Base-by-base conservation (phyloP, 108 stramenopile genomes). In the Conticribra weissflogii region DNA sequence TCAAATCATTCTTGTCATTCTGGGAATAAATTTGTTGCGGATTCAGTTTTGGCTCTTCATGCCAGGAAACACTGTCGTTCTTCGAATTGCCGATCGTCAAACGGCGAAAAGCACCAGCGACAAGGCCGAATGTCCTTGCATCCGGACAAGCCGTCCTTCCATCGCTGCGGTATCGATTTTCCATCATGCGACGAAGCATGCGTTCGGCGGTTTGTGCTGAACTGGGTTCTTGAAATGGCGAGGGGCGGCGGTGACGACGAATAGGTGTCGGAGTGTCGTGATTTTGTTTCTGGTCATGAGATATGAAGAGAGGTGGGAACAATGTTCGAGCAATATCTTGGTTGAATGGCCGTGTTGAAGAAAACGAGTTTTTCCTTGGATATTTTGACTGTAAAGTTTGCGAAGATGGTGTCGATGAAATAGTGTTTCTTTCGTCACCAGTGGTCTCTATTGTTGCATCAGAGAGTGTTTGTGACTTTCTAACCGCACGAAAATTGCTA, bases 171-270 rank as follows among this genome's bases (percentile, higher is more conserved):
- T 64, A 68, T 44, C 79, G 60, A 68, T 80, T 80, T 52, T 80
- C 79, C 67, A 80, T 80, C 79, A 80, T 80, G 3, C 79, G 66
- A 68, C 72, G 79, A n/a, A 80, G 61, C 79, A 80, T 80, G 19
- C 67, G 45, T 64, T 80, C 79, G 23, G 66, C 50, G 16, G 71
- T 72, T 52, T 59, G 79, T 19, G 79, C 71, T 21, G 71, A 80
- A 50, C 54, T 68, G 14, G 71, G 71, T 50, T 80, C 62, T 45
- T 72, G 41, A 28, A 80, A 80, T 18, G 79, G 72, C 19, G 71
- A 80, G 3, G 79, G 67, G 0, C 79, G 62, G 44, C 44, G 56
- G 44, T 80, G 71, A 27, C 66, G 61, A 53, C 51, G 54, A 14
- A 45, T 27, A 29, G 28, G 2, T n/a, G 50, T n/a, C 15, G 50